A percentile compares a stretch with the other conserved stretches of the same genome.
These are phyloP conservation scores for Fistulifera pelliculosa DNA, from an alignment of 108 stramenopile species.

Conservation along the genomic window DNA sequence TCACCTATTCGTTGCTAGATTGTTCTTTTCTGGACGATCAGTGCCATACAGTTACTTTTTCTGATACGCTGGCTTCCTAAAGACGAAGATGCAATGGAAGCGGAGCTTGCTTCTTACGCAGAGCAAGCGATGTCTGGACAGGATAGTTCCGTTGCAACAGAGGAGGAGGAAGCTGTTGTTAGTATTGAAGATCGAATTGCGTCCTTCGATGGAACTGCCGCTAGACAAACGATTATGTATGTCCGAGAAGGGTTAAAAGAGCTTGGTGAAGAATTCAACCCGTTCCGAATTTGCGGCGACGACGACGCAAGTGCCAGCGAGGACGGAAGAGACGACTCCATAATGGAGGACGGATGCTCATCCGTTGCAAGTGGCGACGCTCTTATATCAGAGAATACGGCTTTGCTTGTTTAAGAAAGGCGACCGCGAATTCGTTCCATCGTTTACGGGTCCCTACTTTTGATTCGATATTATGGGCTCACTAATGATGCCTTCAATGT, in stretches of 20 bases:
- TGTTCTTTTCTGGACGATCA: constrained; percentile 44
- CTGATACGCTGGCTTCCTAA: constrained; percentile 41
- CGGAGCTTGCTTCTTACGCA: constrained; percentile 41
- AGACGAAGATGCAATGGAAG: constrained; percentile 64
- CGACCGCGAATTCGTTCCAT: too few species aligned
- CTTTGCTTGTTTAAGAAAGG: too few species aligned
- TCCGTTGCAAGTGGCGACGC: too few species aligned
- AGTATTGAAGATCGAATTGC: constrained; percentile 48
- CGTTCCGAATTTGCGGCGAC: too few species aligned
- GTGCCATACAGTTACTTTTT: constrained; percentile 37
- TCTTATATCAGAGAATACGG: too few species aligned
- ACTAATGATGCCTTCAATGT: too few species aligned
- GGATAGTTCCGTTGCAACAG: not conserved
- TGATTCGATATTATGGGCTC: too few species aligned
- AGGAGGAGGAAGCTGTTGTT: not conserved
- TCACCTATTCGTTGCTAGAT: constrained; percentile 9
- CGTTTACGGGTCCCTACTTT: too few species aligned
- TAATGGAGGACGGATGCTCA: too few species aligned
- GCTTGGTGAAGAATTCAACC: constrained; percentile 27
- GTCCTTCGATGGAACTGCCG: constrained; percentile 46
- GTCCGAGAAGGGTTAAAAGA: constrained; percentile 37
- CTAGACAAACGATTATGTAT: constrained; percentile 32
- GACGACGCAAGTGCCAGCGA: too few species aligned
- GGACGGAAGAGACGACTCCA: too few species aligned
- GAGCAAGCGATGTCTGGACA: constrained; percentile 4